Evolutionary conservation across 345 rosid genomes (phyloP).

Genomic region (Linum usitatissimum): DNA sequence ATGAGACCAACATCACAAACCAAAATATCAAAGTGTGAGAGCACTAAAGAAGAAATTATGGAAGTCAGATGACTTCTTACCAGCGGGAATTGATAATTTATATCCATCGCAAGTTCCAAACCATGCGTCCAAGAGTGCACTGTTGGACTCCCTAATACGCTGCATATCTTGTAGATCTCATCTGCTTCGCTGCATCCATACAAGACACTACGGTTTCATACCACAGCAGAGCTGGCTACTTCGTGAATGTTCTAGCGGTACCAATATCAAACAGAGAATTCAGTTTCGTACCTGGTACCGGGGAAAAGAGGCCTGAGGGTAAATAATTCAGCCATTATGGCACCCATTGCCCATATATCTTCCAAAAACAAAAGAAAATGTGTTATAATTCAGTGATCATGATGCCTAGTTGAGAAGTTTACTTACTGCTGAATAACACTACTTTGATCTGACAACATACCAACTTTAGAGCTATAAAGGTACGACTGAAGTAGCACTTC

Average conservation of each 20-base stretch:
- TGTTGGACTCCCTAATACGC: slow-evolving; percentile 77
- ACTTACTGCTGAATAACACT: too few species aligned
- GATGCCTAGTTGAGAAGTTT: too few species aligned
- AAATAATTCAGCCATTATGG: slow-evolving; percentile 84
- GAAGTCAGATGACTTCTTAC: slow-evolving; percentile 14
- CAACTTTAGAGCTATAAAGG: too few species aligned
- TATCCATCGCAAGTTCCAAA: slow-evolving; percentile 63
- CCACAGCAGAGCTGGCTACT: neutral
- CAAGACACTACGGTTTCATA: neutral
- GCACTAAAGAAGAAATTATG: too few species aligned
- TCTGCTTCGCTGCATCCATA: slow-evolving; percentile 71
- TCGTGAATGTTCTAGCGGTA: neutral
- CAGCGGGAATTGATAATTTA: slow-evolving; percentile 78
- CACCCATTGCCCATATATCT: slow-evolving; percentile 99
- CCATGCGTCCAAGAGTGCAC: slow-evolving; percentile 74
- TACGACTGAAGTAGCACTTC: too few species aligned
- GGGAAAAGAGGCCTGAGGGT: slow-evolving; percentile 83
- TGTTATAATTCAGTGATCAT: too few species aligned
- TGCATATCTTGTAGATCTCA: slow-evolving; percentile 89
- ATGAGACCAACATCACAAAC: too few species aligned
- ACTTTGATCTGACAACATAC: too few species aligned
- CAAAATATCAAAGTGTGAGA: too few species aligned
- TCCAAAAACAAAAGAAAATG: neutral
- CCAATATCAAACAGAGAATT: neutral
- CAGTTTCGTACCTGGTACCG: slow-evolving; percentile 49